Percentiles rank a stretch among this genome's conserved stretches.
Conservation (phyloP, 2,329 filamentous ascomycete species). For the Ascochyta koolunga region DNA sequence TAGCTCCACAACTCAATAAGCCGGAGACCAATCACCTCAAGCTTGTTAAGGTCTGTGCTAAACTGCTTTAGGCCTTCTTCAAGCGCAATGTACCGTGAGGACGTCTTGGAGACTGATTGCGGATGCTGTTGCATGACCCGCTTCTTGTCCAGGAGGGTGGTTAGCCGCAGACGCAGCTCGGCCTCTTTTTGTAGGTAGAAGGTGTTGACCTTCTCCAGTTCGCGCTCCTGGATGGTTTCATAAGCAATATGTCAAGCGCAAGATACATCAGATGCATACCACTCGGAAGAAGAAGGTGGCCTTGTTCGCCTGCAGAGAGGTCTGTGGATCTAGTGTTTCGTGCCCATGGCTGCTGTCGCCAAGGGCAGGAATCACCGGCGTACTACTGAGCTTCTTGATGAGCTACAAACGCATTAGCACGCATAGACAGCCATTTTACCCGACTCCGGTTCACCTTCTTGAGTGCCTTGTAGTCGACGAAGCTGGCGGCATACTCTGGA, state of each 20-base stretch:
- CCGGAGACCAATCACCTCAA: constrained; percentile 62
- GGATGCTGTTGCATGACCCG: constrained; percentile 81
- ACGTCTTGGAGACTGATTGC: constrained; percentile 79
- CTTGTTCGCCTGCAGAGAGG: constrained; percentile 92
- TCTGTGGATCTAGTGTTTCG: constrained; percentile 74
- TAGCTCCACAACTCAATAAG: constrained; percentile 26
- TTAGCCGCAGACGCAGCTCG: constrained; percentile 84
- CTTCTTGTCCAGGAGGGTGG: constrained; percentile 94
- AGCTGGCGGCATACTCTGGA: constrained; percentile 98
- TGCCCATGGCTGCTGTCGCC: constrained; percentile 60
- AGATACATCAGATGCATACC: constrained; percentile 59
- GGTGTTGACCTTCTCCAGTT: constrained; percentile 97
- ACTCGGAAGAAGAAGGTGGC: constrained; percentile 98
- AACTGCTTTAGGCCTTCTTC: constrained; percentile 98
- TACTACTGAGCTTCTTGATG: constrained; percentile 97
- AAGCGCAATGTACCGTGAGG: constrained; percentile 90
- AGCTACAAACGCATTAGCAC: constrained; percentile 64
- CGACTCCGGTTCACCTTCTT: constrained; percentile 77
- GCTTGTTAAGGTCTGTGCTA: constrained; percentile 93
- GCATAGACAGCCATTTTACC: not conserved
- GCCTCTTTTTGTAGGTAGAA: constrained; percentile 98
- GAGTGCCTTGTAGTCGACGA: constrained; percentile 98
- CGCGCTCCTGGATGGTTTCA: constrained; percentile 72
- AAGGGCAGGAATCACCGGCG: constrained; percentile 80
- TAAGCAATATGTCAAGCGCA: not conserved